Evolutionary conservation across 768 basidiomycete species (phyloP).

Genomic region (Boletus insuetus): DNA sequence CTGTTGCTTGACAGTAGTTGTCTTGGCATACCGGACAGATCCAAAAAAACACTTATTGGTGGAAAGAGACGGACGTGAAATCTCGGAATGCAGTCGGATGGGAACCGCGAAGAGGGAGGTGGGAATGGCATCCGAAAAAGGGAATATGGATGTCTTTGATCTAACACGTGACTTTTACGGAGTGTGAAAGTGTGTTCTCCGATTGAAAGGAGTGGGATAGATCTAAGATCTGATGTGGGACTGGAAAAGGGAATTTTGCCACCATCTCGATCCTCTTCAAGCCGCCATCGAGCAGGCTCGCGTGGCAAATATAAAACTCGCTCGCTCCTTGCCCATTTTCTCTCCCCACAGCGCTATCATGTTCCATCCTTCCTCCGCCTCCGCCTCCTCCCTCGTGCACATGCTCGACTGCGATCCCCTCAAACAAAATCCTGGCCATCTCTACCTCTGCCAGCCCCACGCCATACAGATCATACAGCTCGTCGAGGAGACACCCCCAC

Average conservation of each 20-base stretch:
- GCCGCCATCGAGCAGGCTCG: conserved; percentile 18
- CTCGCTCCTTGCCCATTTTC: conserved; percentile 2
- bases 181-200: not conserved
- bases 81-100: conserved; percentile 8
- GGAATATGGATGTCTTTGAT: conserved; percentile 8
- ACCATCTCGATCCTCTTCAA: conserved; percentile 22
- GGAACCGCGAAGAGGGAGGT: conserved; percentile 14
- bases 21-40: not conserved
- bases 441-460: conserved; percentile 49
- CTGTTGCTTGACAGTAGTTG: not conserved
- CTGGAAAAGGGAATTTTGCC: conserved; percentile 1
- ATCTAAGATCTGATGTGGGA: conserved; percentile 23
- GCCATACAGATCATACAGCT: conserved; percentile 70
- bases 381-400: conserved; percentile 20
- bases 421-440: conserved; percentile 39
- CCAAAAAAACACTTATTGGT: not conserved
- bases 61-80: not conserved
- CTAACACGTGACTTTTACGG: conserved; percentile 17
- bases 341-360: conserved; percentile 23
- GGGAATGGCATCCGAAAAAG: conserved; percentile 14
- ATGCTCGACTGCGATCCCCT: conserved; percentile 31
- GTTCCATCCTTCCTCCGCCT: conserved; percentile 24
- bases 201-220: conserved; percentile 1
- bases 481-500: conserved; percentile 58
- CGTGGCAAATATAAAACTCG: conserved; percentile 24